Conservation (phyloP, 805 yeast genomes). For the Hanseniaspora vineae region DNA sequence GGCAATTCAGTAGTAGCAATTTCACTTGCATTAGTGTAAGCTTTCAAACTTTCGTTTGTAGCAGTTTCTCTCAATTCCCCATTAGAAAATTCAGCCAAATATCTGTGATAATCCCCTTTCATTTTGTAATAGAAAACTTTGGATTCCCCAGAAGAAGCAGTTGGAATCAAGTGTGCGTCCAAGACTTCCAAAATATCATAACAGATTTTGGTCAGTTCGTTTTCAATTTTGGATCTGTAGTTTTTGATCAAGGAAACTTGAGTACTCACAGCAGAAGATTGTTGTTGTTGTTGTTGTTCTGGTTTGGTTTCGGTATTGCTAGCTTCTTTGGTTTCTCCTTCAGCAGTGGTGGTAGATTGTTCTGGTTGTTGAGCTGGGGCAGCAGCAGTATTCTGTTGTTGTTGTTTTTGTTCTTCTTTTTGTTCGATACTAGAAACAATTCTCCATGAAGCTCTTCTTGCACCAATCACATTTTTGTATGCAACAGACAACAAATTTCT, state of each 20-base stretch:
- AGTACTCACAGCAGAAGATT: constrained; percentile 32
- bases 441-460: constrained; percentile 99
- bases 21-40: constrained; percentile 91
- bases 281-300: background rate
- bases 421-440: constrained; percentile 96
- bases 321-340: background rate
- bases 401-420: constrained; percentile 94
- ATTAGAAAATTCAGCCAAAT: constrained; percentile 91
- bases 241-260: constrained; percentile 86
- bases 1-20: constrained; percentile 95
- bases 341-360: background rate
- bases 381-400: constrained; percentile 14
- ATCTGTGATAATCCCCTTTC: constrained; percentile 99
- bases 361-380: background rate
- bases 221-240: constrained; percentile 89
- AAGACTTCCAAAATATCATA: constrained; percentile 85
- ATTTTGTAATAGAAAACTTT: constrained; percentile 97
- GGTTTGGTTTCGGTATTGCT: background rate
- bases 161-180: constrained; percentile 79
- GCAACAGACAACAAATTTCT: constrained; percentile 95
- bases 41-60: constrained; percentile 84
- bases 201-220: constrained; percentile 84
- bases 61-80: constrained; percentile 87
- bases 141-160: constrained; percentile 94
- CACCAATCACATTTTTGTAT: constrained; percentile 96